Percentiles rank a stretch among this genome's conserved stretches.
phyloP scores from a whole-genome alignment of 1,284 basidiomycete species.

The Leccinum fallax region DNA sequence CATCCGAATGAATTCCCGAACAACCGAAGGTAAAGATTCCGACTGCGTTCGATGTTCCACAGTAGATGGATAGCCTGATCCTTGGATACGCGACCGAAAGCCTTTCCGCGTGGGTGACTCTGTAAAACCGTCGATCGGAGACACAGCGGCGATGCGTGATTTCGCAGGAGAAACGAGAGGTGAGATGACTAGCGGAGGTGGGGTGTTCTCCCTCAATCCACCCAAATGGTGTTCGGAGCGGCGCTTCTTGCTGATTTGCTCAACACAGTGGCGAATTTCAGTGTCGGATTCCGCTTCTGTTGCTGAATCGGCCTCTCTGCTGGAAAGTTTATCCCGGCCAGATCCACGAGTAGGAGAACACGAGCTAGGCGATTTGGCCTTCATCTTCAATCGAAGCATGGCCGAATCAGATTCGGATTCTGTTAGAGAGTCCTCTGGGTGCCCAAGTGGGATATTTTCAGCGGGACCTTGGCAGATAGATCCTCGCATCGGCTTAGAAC shows the following conservation, averaged over 20 bases:
- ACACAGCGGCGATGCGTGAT: constrained; percentile 8
- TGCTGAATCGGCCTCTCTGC: constrained; percentile 32
- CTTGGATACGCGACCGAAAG: constrained; percentile 3
- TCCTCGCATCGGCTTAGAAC: not conserved
- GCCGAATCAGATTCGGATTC: constrained; percentile 36
- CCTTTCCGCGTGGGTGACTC: constrained; percentile 11
- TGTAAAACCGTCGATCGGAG: not conserved
- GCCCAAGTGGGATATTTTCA: constrained; percentile 6
- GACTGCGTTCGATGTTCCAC: constrained; percentile 1
- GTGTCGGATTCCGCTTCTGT: constrained; percentile 38
- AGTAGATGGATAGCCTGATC: not conserved
- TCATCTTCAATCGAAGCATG: constrained; percentile 11
- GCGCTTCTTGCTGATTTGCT: constrained; percentile 25
- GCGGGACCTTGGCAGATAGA: constrained; percentile 6
- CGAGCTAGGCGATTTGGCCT: not conserved
- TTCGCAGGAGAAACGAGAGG: constrained; percentile 32
- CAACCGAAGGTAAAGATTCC: constrained; percentile 33
- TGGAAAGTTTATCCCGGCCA: not conserved
- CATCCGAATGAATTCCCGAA: constrained; percentile 43
- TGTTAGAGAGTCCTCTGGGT: constrained; percentile 32
- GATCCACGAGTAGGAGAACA: not conserved
- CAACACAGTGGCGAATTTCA: constrained; percentile 30
- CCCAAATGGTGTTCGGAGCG: not conserved
- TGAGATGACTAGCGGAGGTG: constrained; percentile 21
- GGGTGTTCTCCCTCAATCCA: constrained; percentile 1